Evolutionary conservation across 768 basidiomycete species (phyloP), one percentile per base, ranked within the genome.

Genomic region (Termitomyces titanicus): DNA sequence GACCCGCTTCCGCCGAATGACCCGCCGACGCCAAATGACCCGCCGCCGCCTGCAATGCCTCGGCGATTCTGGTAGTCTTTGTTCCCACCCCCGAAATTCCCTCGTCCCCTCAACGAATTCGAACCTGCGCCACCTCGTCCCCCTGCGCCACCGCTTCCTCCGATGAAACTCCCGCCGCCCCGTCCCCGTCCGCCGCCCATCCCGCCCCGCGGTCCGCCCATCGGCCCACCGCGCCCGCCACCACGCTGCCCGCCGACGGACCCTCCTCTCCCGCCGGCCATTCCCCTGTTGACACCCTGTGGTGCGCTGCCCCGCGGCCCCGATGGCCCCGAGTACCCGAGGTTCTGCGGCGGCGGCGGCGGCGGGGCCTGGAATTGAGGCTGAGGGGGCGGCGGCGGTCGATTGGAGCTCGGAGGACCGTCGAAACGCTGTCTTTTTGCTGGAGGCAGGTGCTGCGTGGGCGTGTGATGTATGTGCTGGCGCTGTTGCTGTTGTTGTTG

Each of bases 381-480:
- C 61, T 79, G 88, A 37, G 79, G 80, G 5, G 81, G 80, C n/a
- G 75, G 80, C 27, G 79, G 76, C 53, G 79, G 79, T 47, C 79
- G 76, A 61, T 74, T 77, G 42, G 78, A 73, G 58, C 73, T 81
- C 1, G 89, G 89, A 5, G 89, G 89, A 5, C 85, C 86, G 66
- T 96, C 94, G 65, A 94, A 94, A 40, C 93, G 82, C 62, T 87
- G 92, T 51, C 94, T 78, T 69, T 97, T 97, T 1, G 93, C 93
- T 3, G 94, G 94, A 9, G 94, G 94, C n/a, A 86, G 76, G 64
- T 92, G 88, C 62, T 89, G 89, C 34, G 87, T 86, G 10, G 87
- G 82, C 0, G 82, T 73, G 59, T 91, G 88, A 60, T 86, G 74
- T 49, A 77, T 58, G 47, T 80, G 81, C 31, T 77, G 81, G 46